These are phyloP conservation scores for Russula sp. DNA, from an alignment of 768 basidiomycete genomes.

Conservation along the genomic window DNA sequence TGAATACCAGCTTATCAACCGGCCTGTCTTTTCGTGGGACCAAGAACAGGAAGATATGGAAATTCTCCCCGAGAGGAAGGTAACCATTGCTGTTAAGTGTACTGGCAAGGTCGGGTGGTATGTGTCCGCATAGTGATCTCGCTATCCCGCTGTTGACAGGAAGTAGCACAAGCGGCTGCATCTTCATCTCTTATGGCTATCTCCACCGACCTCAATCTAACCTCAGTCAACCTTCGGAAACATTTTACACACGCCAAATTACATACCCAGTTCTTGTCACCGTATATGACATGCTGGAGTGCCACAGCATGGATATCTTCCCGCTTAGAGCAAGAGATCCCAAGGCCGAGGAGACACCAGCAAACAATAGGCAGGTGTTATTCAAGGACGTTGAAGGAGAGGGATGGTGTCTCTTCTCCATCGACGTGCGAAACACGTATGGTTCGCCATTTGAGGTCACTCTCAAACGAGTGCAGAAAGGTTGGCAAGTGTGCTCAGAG, in stretches of 20 bases:
- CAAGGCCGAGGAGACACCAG: constrained; percentile 13
- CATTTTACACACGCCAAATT: constrained; percentile 83
- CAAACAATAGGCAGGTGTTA: constrained; percentile 26
- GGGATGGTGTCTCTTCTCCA: constrained; percentile 79
- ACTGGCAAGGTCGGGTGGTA: constrained; percentile 92
- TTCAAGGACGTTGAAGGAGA: constrained; percentile 42
- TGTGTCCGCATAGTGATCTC: constrained; percentile 26
- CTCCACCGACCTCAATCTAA: constrained; percentile 39
- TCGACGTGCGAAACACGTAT: constrained; percentile 90
- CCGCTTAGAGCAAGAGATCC: constrained; percentile 41
- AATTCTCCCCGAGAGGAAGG: constrained; percentile 64
- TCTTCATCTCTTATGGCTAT: constrained; percentile 80
- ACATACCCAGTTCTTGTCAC: constrained; percentile 87
- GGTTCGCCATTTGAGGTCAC: constrained; percentile 86
- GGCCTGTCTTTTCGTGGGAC: constrained; percentile 76
- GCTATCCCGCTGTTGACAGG: not conserved
- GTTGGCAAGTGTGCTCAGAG: constrained; percentile 28
- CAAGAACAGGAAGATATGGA: constrained; percentile 37
- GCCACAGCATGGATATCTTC: constrained; percentile 73
- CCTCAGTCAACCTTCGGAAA: constrained; percentile 31
- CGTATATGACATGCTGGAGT: constrained; percentile 93
- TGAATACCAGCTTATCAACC: constrained; percentile 69
- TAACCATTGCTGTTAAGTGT: constrained; percentile 62
- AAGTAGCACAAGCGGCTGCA: constrained; percentile 62
- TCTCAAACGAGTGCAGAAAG: constrained; percentile 59